phyloP scores from a whole-genome alignment of 148 eudicot genomes.

The Chenopodium berlandieri region DNA sequence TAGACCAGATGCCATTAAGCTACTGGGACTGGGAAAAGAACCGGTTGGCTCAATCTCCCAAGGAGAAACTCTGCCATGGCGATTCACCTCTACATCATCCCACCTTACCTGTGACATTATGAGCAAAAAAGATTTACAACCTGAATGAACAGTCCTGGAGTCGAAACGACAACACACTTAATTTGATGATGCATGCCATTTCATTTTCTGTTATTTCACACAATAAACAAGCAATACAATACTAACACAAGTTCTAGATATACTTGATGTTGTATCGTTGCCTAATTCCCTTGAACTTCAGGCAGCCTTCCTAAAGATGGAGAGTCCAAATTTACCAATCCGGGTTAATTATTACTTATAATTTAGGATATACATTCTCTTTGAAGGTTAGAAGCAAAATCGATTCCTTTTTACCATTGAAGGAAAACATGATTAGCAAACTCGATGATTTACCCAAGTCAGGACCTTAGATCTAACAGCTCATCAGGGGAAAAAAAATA shows the following conservation, averaged over 20 bases:
- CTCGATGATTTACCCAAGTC: too few species aligned
- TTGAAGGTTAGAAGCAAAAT: too few species aligned
- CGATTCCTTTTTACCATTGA: too few species aligned
- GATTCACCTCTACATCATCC: constrained; percentile 72
- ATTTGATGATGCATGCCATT: neutral
- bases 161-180: neutral
- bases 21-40: constrained; percentile 57
- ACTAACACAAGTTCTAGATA: neutral
- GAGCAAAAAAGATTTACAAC: neutral
- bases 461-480: too few species aligned
- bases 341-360: too few species aligned
- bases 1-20: constrained; percentile 48
- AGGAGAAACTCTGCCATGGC: constrained; percentile 89
- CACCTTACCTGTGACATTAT: constrained; percentile 75
- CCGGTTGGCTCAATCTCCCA: constrained; percentile 92
- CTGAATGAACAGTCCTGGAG: neutral
- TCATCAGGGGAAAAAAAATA: neutral
- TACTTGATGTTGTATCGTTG: neutral
- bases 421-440: too few species aligned
- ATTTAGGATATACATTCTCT: too few species aligned
- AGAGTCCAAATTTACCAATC: too few species aligned
- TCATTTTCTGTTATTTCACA: neutral
- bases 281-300: neutral
- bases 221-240: neutral
- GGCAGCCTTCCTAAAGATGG: too few species aligned